Percentiles rank a stretch among this genome's conserved stretches.
These are phyloP conservation scores for Diaporthe ampelina DNA, from an alignment of 2,329 filamentous ascomycete species.

Conservation along the genomic window DNA sequence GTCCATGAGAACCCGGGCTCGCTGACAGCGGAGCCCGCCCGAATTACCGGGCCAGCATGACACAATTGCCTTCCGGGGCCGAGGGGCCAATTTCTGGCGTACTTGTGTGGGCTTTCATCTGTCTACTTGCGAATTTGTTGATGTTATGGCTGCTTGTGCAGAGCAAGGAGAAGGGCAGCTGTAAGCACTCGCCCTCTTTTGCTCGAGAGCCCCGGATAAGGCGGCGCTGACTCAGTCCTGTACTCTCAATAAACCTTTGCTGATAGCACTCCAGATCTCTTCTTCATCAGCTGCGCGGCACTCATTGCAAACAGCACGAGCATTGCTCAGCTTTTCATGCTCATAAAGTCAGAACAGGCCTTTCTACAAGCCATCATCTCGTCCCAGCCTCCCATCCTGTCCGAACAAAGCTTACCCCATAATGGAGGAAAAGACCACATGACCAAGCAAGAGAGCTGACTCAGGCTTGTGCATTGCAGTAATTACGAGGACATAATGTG, in stretches of 20 bases:
- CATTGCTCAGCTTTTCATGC: constrained; percentile 33
- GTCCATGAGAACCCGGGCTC: constrained; percentile 15
- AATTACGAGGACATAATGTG: constrained; percentile 40
- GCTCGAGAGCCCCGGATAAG: not conserved
- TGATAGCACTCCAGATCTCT: constrained; percentile 33
- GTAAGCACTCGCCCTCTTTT: constrained; percentile 13
- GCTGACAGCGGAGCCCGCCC: constrained; percentile 5
- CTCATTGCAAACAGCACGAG: constrained; percentile 36
- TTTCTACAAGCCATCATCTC: not conserved
- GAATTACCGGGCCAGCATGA: constrained; percentile 24
- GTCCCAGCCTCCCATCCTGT: not conserved
- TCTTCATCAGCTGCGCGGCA: constrained; percentile 22
- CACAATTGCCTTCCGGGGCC: constrained; percentile 38
- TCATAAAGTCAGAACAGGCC: constrained; percentile 30
- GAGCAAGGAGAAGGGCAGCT: constrained; percentile 39
- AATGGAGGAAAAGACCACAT: not conserved
- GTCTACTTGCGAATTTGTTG: constrained; percentile 31
- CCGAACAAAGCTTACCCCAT: not conserved
- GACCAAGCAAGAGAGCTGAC: constrained; percentile 11
- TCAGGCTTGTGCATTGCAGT: constrained; percentile 3
- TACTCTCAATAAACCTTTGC: not conserved
- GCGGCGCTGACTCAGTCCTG: not conserved
- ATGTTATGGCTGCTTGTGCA: constrained; percentile 40
- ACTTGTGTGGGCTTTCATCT: constrained; percentile 21
- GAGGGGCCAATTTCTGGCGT: constrained; percentile 34